phyloP scores from a whole-genome alignment of 2,329 filamentous ascomycete species.

The Grosmannia huntii region DNA sequence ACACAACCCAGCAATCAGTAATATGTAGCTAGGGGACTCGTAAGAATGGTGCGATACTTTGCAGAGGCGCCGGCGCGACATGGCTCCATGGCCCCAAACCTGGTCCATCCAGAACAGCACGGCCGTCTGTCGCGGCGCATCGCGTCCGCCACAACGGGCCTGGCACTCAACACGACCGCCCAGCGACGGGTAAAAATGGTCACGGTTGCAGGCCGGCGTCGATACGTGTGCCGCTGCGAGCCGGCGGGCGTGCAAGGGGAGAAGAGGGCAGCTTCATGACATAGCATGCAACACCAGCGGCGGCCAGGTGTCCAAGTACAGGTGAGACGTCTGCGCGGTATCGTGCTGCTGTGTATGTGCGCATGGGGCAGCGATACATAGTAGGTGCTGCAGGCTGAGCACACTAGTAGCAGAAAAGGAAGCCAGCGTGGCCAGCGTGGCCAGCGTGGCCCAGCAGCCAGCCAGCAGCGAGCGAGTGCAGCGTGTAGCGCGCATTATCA shows the following conservation, averaged over 20 bases:
- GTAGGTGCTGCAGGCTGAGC: not conserved
- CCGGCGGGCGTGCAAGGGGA: not conserved
- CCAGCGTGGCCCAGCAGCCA: not conserved
- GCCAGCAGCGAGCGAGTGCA: not conserved
- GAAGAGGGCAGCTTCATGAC: not conserved
- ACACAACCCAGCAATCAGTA: not conserved
- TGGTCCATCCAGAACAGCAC: conserved; percentile 6
- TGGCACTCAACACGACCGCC: conserved; percentile 1
- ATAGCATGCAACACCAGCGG: conserved; percentile 2
- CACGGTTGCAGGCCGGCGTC: not conserved
- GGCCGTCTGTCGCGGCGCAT: not conserved
- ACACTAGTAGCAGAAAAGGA: not conserved
- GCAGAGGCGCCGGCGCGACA: not conserved
- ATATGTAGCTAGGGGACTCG: not conserved
- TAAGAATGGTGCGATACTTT: not conserved
- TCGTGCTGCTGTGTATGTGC: not conserved
- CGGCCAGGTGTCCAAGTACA: not conserved
- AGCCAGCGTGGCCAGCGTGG: not conserved
- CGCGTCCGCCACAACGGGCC: not conserved
- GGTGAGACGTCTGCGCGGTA: not conserved
- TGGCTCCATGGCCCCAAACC: conserved; percentile 3
- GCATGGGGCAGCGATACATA: not conserved
- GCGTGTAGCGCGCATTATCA: not conserved
- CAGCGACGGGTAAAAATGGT: not conserved
- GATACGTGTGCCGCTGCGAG: not conserved